Evolutionary conservation across 176 grass and related monocot species (phyloP), one percentile per base, ranked within the genome.

Genomic region (Oryza australiensis): DNA sequence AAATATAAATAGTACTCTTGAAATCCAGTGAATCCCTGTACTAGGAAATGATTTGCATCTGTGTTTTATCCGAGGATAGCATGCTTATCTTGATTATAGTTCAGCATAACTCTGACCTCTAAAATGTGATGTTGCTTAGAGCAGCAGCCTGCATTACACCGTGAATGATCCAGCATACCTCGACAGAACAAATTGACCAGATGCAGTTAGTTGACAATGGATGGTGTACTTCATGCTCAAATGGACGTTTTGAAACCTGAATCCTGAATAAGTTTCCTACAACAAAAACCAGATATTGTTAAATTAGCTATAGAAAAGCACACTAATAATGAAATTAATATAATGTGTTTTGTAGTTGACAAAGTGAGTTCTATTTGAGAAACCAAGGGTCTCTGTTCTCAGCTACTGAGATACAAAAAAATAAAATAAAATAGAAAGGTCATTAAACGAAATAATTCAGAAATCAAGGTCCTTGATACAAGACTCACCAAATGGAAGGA

Each of bases 401-500:
- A 22, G 4, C 65, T 75, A 68, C 15, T 29, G 13, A 83, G 9
- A 68, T 57, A 88, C 16, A 74, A 83, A 83, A 32, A 51, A 22
- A n/a, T n/a, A n/a, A n/a, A n/a, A n/a, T n/a, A n/a, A n/a, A 55
- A 8, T 72, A 46, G 76, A 55, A 74, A 27, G 62, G 12, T 63
- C 75, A 74, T 23, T 62, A 76, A 63, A 82, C 12, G 4, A 64
- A 14, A 51, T 73, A 20, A 83, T 49, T 64, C 26, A 24, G 62
- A 40, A 83, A 81, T 20, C 42, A 76, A 76, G 64, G 64, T 46
- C n/a, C 68, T 72, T 15, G 14, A 64, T 77, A 62, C 15, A 11
- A 38, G 14, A 72, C 46, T 89, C 70, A 86, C 42, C 78, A 66
- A 81, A 64, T 71, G 66, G 57, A 49, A 85, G 32, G 66, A 12